Base-by-base conservation (phyloP, 805 yeast species). In the Candida succiphila region DNA sequence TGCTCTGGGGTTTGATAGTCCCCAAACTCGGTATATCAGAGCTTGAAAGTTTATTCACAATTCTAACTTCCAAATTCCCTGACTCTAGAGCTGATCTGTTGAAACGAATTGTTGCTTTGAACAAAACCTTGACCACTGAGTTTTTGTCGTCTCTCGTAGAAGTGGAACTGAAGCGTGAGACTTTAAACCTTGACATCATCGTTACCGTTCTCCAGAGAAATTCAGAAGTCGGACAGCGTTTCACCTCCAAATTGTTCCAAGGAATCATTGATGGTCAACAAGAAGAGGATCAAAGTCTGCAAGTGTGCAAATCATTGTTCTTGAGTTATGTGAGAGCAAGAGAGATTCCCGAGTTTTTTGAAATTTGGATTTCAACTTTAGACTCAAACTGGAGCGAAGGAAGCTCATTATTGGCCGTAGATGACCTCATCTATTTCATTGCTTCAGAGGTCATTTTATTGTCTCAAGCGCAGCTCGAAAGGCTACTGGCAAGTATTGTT, bases 321-420 rank as follows among this genome's bases (percentile, higher is more conserved):
- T 54, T 59, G 13, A 69, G 78, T 17, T 71, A 65, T 47, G 56
- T 63, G 9, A 69, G 61, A 42, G 76, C 77, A 4, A 71, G 88
- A 61, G 85, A 78, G 35, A 56, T 73, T 19, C 53, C 52, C 3
- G 47, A 55, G 4, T 79, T 79, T 41, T 58, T 72, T 32, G 49
- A 57, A 7, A 41, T 63, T 10, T 76, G 80, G 75, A 51, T 56
- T 13, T 31, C 31, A 20, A 13, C 21, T 25, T 8, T 25, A 14
- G 6, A 20, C 32, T 29, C 24, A 10, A 12, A 6, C 12, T n/a
- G n/a, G n/a, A n/a, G 9, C n/a, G 14, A 13, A n/a, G n/a, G 12
- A 18, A 17, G 27, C 17, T 25, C 30, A 10, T 18, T 39, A 10
- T 26, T 48, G 15, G 32, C 36, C 7, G 43, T 46, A 5, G 53